Conservation (phyloP, 495 filamentous ascomycete species). For the Thermothielavioides terrestris region DNA sequence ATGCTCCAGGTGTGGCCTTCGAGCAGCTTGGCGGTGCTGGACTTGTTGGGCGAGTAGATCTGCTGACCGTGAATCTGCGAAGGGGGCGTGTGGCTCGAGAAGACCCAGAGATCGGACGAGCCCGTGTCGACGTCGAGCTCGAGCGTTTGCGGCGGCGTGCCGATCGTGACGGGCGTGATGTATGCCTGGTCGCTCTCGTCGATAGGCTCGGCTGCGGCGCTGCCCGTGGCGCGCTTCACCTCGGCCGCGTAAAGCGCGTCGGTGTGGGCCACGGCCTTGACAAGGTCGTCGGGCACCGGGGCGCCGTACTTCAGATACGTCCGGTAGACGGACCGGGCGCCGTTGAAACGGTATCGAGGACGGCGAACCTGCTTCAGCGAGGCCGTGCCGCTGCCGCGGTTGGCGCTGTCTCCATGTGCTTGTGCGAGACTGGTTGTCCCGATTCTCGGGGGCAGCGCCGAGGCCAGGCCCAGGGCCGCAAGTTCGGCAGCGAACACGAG, state of each 20-base stretch:
- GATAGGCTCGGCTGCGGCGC: conserved; percentile 46
- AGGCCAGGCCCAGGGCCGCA: conserved; percentile 13
- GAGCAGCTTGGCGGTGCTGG: conserved; percentile 40
- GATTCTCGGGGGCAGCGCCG: conserved; percentile 25
- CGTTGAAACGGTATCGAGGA: conserved; percentile 37
- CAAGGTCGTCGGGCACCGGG: conserved; percentile 27
- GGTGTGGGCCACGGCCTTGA: conserved; percentile 31
- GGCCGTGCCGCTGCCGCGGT: conserved; percentile 17
- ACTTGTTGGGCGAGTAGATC: conserved; percentile 48
- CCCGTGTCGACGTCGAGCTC: conserved; percentile 71
- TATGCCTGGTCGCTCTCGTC: conserved; percentile 53
- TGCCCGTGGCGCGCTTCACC: conserved; percentile 33
- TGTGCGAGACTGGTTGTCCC: conserved; percentile 16
- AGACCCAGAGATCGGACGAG: conserved; percentile 62
- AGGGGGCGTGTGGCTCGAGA: conserved; percentile 23
- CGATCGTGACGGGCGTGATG: conserved; percentile 58
- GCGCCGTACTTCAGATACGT: conserved; percentile 55
- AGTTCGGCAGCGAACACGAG: conserved; percentile 16
- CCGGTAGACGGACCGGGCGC: conserved; percentile 47
- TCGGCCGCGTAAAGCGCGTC: background rate
- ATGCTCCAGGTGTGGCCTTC: conserved; percentile 55
- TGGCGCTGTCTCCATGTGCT: background rate
- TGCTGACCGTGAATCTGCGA: conserved; percentile 41
- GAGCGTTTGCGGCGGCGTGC: conserved; percentile 49
- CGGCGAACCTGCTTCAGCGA: conserved; percentile 48